Conservation (phyloP, 2,329 filamentous ascomycete genomes). For the Byssoonygena ceratinophila region DNA sequence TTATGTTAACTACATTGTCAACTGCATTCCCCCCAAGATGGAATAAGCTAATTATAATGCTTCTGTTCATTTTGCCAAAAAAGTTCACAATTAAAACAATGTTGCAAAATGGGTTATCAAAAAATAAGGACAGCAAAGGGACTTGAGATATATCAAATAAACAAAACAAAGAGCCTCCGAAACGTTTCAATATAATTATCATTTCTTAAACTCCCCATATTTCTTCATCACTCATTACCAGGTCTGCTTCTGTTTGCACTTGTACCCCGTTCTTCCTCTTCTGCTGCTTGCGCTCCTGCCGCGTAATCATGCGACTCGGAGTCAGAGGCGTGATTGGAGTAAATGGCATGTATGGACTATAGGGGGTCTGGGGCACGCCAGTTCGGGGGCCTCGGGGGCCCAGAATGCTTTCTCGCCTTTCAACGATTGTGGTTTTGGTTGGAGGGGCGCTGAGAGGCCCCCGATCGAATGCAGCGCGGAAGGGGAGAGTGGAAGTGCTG, state of each 20-base stretch:
- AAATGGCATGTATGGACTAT: slow-evolving; percentile 43
- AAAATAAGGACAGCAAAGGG: background rate
- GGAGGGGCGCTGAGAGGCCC: slow-evolving; percentile 36
- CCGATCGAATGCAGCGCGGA: slow-evolving; percentile 34
- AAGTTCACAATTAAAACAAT: too few relatives aligned
- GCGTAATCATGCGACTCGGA: slow-evolving; percentile 37
- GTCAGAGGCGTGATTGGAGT: slow-evolving; percentile 42
- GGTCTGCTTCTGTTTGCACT: slow-evolving; percentile 39
- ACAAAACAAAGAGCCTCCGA: background rate
- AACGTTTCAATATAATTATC: background rate
- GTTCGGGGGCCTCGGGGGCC: slow-evolving; percentile 34
- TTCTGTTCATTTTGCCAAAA: too few relatives aligned
- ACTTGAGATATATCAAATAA: background rate
- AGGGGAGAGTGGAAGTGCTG: slow-evolving; percentile 32
- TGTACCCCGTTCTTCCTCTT: slow-evolving; percentile 35
- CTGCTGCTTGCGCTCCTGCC: slow-evolving; percentile 34
- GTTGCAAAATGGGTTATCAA: too few relatives aligned
- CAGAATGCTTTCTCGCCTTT: slow-evolving; percentile 30
- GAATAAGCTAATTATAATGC: too few relatives aligned
- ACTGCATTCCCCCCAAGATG: too few relatives aligned
- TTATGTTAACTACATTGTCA: too few relatives aligned
- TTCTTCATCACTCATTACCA: slow-evolving; percentile 37
- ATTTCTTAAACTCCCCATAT: slow-evolving; percentile 29
- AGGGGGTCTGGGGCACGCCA: slow-evolving; percentile 38
- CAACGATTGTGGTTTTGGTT: slow-evolving; percentile 42